Evolutionary conservation across 257 asterid genomes (phyloP).

Genomic region (Schizonepeta tenuifolia): DNA sequence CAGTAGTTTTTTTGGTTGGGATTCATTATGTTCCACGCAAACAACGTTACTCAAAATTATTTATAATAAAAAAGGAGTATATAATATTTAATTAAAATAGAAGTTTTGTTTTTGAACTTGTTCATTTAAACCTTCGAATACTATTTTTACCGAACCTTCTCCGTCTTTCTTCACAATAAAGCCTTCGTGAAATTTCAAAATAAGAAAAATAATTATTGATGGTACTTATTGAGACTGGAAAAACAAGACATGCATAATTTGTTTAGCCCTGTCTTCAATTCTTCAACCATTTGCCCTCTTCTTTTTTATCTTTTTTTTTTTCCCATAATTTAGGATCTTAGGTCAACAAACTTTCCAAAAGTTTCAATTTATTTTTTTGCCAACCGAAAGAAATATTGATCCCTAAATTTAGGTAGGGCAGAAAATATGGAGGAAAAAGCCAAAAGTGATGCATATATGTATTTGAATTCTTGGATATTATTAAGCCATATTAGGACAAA

Average conservation of each 20-base stretch:
- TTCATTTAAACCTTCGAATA: background rate
- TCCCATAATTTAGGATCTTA: slow-evolving; percentile 13
- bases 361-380: background rate
- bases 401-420: slow-evolving; percentile 29
- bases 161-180: background rate
- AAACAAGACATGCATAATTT: slow-evolving; percentile 21
- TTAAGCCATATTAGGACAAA: slow-evolving; percentile 36
- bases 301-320: background rate
- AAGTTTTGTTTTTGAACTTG: no score
- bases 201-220: slow-evolving; percentile 2
- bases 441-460: slow-evolving; percentile 16
- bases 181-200: background rate
- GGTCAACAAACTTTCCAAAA: slow-evolving; percentile 29
- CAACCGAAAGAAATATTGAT: slow-evolving; percentile 42
- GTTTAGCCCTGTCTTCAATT: background rate
- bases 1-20: no score
- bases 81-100: no score
- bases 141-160: background rate
- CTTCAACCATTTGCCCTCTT: slow-evolving; percentile 2
- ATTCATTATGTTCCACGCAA: no score
- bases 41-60: no score
- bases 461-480: slow-evolving; percentile 24
- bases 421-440: slow-evolving; percentile 21
- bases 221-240: slow-evolving; percentile 20
- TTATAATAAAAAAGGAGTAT: no score